Conservation (phyloP, 2,329 filamentous ascomycete genomes). For the Colletotrichum tabaci region DNA sequence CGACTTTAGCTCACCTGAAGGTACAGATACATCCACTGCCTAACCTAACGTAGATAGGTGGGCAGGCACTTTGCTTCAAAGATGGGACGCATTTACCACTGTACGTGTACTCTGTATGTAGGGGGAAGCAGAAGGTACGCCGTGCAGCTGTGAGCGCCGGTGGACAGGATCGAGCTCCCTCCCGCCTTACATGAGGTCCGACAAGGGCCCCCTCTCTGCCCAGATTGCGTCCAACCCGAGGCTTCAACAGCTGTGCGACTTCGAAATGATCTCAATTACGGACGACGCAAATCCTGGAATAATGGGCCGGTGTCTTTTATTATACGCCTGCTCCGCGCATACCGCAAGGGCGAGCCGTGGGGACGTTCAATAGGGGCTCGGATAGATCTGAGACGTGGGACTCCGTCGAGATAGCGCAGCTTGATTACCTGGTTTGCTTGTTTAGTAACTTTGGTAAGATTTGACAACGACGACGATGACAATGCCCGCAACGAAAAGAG, state of each 20-base stretch:
- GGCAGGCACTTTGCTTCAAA: neutral
- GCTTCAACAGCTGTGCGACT: constrained; percentile 7
- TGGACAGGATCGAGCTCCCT: neutral
- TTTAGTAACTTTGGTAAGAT: neutral
- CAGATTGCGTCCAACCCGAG: constrained; percentile 8
- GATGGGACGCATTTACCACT: neutral
- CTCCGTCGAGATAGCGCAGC: constrained; percentile 14
- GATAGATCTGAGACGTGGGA: constrained; percentile 32
- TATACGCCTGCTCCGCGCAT: constrained; percentile 11
- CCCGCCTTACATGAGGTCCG: neutral
- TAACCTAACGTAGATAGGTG: too few relatives aligned
- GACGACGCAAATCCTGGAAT: constrained; percentile 24
- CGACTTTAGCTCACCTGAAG: neutral
- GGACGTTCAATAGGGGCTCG: constrained; percentile 33
- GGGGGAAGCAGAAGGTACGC: neutral
- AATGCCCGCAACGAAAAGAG: too few relatives aligned
- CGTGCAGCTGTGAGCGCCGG: neutral
- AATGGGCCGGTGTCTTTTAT: constrained; percentile 15
- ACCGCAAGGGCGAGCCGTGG: neutral
- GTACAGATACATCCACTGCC: too few relatives aligned
- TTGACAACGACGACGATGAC: neutral
- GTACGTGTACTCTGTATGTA: too few relatives aligned
- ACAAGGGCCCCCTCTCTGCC: constrained; percentile 22
- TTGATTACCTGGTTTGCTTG: constrained; percentile 1
- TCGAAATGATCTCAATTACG: constrained; percentile 31